Evolutionary conservation across 129 eudicot genomes (phyloP), one percentile per base, ranked within the genome.

Genomic region (Arctium minus): DNA sequence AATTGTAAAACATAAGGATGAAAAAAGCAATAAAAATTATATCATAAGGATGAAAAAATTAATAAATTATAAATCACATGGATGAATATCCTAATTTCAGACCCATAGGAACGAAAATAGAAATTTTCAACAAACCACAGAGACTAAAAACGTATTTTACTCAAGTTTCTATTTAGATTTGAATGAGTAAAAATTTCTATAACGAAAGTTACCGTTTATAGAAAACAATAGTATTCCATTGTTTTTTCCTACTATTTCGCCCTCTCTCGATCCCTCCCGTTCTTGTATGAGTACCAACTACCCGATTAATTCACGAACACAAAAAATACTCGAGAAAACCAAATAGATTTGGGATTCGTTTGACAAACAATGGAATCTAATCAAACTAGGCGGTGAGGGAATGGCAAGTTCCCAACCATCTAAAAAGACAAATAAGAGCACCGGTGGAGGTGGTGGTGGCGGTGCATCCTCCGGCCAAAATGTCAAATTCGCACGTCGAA

Each of bases 401-500:
- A 91, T 91, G 93, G 72, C 93, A 73, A 67, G 90, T 5, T 79
- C 82, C 77, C 92, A 88, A 77, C 90, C 92, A 86, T 92, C 96
- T 74, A 86, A 88, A 79, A 90, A 88, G 80, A 88, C 80, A 2
- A 83, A 64, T 36, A 86, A 86, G n/a, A 73, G 64, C 81, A 82
- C 90, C 13, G 81, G 80, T 0, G 86, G 85, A 15, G 37, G 39
- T 30, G 78, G 81, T 32, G 77, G 30, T 27, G 27, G 27, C 0
- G 30, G 82, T 2, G 62, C 60, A 35, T 83, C 89, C 15, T 81
- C 83, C 3, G 91, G 88, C 1, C 94, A 90, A 48, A 81, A 88
- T 13, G 92, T 96, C 3, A 96, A 96, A 84, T 93, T 96, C 77
- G 99, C 97, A 0, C 84, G 99, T 38, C 74, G 97, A 78, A 96